These are phyloP conservation scores for Elsinoe fawcettii DNA, from an alignment of 2,329 filamentous ascomycete species.

Conservation along the genomic window DNA sequence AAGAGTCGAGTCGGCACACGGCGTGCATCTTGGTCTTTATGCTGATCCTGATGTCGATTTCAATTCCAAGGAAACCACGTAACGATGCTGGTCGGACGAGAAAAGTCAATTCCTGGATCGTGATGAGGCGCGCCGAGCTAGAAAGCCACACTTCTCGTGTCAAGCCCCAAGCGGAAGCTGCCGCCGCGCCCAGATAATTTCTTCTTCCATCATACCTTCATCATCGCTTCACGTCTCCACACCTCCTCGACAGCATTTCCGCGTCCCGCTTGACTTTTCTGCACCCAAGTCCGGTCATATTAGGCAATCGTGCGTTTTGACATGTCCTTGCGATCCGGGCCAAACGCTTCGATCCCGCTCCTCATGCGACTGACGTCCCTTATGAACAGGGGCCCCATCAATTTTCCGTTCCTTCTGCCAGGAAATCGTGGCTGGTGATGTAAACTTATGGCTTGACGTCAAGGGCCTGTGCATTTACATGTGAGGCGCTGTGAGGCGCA, in stretches of 20 bases:
- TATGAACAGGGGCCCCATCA: background rate
- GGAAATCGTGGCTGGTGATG: conserved; percentile 16
- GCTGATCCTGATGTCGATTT: background rate
- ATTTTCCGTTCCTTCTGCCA: conserved; percentile 4
- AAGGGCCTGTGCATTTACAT: conserved; percentile 8
- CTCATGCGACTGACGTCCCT: background rate
- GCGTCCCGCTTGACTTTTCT: background rate
- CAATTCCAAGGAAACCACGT: background rate
- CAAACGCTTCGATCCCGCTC: conserved; percentile 2
- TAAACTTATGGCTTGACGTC: conserved; percentile 16
- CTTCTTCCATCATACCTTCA: conserved; percentile 10
- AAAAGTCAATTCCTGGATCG: conserved; percentile 9
- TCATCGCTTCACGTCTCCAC: conserved; percentile 8
- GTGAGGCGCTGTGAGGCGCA: conserved; percentile 16
- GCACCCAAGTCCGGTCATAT: background rate
- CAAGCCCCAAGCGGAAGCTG: conserved; percentile 10
- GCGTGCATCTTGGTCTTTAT: background rate
- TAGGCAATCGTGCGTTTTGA: conserved; percentile 10
- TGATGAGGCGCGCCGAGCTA: conserved; percentile 8
- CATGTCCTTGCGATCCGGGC: background rate
- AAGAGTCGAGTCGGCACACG: background rate
- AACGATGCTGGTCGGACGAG: background rate
- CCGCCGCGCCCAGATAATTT: background rate
- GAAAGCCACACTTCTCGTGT: background rate
- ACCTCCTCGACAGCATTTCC: conserved; percentile 6